Evolutionary conservation across 257 asterid genomes (phyloP), one percentile per base, ranked within the genome.

Genomic region (Verbena officinalis): DNA sequence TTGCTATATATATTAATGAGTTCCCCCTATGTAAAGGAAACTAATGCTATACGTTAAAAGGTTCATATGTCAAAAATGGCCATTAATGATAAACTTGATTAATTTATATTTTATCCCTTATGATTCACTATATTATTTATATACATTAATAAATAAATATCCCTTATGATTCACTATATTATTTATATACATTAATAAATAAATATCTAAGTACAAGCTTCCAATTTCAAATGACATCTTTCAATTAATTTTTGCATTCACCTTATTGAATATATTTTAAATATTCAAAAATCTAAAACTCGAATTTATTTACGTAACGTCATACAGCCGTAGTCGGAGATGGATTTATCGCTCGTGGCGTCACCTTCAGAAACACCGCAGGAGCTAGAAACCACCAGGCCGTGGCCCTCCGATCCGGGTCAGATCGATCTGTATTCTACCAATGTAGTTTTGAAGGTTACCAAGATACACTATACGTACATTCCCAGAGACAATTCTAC

Each of bases 391-490:
- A 87, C 59, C 91, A 86, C 75, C 98, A 90, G 46, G 97, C 97
- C 0, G 98, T 93, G 6, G 97, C 98, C 16, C 70, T 93, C 4
- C 83, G 94, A 7, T 87, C 90, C 5, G 96, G 91, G 31, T 75
- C 98, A 9, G 98, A 93, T 36, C 84, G 73, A 23, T 90, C 97
- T 1, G 91, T 84, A 0, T 78, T 85, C 56, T 90, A 84, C 68
- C 83, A 73, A 12, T 93, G 98, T 71, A 85, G 96, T 49, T 85
- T 93, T 48, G 97, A 89, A 54, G 97, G 98, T 0, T 90, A 87
- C 55, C 98, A 93, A 69, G 98, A 93, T 70, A 93, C 98, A 0
- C 84, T 92, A 5, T 93, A 89, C 60, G 90, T 69, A 36, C 89
- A 82, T 38, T 81, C 95, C 0, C 60, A 82, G 1, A 67, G 94